Evolutionary conservation across 2,329 filamentous ascomycete genomes (phyloP), one percentile per base, ranked within the genome.

Genomic region (Pezicula neosporulosa): DNA sequence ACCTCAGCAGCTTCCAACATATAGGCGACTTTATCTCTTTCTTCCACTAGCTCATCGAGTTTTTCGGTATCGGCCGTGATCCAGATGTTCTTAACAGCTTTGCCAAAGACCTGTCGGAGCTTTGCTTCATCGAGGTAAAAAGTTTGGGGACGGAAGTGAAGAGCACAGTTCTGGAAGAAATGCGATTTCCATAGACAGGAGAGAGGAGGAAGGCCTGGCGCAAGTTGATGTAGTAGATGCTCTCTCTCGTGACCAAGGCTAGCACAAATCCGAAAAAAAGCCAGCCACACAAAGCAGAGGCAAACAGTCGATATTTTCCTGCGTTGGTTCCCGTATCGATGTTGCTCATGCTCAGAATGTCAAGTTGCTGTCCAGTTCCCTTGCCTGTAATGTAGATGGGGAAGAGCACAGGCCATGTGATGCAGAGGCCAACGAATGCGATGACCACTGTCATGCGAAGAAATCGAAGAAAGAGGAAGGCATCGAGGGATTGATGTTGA

Each of bases 161-260:
- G 12, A 99, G 82, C 1, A 97, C 88, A 1, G 92, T 97, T 49
- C 90, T 85, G 2, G 92, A 93, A 2, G 93, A 97, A 43, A 97
- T 84, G 51, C 92, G 88, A 63, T 86, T 87, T 48, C 90, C 81
- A 67, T 95, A 95, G 44, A 89, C 77, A 10, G 91, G 90, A 10
- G 90, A 92, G 50, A 95, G 81, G 38, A 95, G 82, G 71, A 95
- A 97, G 0, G 93, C 93, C 71, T 97, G 93, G 56, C 92, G 88
- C 47, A 97, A 72, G 64, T 95, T 96, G 74, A 97, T 87, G 70
- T 90, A 96, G 78, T 86, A 96, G 61, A 97, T 87, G 66, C 83
- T 86, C 70, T 97, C 93, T 52, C 93, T 82, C 50, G 91, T 87
- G 56, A 97, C 83, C 64, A 90, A 86, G 71, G 89, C 94, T 68